phyloP scores from a whole-genome alignment of 2,329 filamentous ascomycete genomes.

The Phyllosticta citribraziliensis region DNA sequence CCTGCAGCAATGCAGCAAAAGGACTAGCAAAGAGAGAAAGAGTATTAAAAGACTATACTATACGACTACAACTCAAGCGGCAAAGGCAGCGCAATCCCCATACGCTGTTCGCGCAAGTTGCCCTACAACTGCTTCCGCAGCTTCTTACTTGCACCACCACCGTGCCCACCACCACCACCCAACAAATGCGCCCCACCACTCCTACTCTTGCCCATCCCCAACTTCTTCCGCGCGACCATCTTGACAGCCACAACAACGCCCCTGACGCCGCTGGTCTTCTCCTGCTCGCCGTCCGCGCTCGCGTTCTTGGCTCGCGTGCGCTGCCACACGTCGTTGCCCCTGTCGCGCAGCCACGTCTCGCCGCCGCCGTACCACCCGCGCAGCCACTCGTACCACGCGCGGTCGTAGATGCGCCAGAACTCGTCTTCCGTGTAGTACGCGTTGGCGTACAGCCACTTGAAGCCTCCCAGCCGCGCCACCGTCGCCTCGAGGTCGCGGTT shows the following conservation, averaged over 20 bases:
- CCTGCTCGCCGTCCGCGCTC: not conserved
- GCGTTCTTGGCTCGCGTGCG: not conserved
- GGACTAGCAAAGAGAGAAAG: no score
- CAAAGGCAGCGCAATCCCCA: no score
- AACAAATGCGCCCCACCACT: not conserved
- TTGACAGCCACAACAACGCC: not conserved
- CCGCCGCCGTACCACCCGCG: conserved; percentile 52
- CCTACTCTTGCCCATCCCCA: not conserved
- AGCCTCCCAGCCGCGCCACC: conserved; percentile 58
- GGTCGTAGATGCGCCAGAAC: conserved; percentile 57
- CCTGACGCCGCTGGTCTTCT: not conserved
- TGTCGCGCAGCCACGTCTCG: not conserved
- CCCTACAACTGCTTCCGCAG: not conserved
- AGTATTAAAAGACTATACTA: not conserved
- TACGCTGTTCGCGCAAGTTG: not conserved
- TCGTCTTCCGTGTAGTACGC: conserved; percentile 68
- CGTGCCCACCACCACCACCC: no score
- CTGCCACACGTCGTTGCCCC: not conserved
- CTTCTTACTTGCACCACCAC: not conserved
- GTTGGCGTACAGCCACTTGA: conserved; percentile 84
- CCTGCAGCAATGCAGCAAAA: no score
- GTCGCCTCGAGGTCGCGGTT: conserved; percentile 65
- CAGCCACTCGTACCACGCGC: conserved; percentile 51
- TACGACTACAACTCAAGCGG: no score
- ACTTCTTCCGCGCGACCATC: not conserved